Conservation (phyloP, 1,284 basidiomycete genomes). For the Leucocoprinus gongylophorus region DNA sequence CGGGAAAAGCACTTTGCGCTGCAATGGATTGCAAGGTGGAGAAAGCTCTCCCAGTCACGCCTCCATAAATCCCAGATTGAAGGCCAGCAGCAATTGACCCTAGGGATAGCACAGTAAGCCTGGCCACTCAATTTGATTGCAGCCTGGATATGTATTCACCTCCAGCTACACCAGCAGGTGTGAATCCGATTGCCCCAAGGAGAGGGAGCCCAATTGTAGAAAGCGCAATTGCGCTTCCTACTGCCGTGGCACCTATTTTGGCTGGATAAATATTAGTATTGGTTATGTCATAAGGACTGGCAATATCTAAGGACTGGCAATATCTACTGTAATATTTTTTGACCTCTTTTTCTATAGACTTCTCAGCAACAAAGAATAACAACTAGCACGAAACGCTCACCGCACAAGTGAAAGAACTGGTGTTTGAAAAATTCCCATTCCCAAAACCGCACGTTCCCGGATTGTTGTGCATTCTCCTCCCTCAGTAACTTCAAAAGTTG, state of each 20-base stretch:
- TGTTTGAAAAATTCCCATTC: not conserved
- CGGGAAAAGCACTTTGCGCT: constrained; percentile 2
- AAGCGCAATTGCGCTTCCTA: not conserved
- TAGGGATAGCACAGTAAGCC: not conserved
- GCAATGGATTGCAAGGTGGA: constrained; percentile 9
- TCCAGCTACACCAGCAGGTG: constrained; percentile 6
- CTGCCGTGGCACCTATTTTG: not conserved
- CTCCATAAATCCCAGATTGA: constrained; percentile 11
- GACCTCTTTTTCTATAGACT: not conserved
- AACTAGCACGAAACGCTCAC: not conserved
- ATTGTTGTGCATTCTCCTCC: not conserved
- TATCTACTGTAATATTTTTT: not conserved
- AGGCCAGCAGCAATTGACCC: constrained; percentile 10
- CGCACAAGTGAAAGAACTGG: not conserved
- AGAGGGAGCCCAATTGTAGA: not conserved
- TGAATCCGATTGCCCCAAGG: constrained; percentile 7
- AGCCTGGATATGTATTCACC: not conserved
- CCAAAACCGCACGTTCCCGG: not conserved
- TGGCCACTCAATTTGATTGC: too few species aligned
- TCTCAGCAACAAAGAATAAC: not conserved
- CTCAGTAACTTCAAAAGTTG: not conserved
- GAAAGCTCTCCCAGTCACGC: constrained; percentile 9
- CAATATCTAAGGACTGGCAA: not conserved
- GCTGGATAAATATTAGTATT: not conserved
- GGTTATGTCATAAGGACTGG: not conserved